Evolutionary conservation across 805 yeast species (phyloP), one percentile per base, ranked within the genome.

Genomic region (Spencermartinsiella europaea): DNA sequence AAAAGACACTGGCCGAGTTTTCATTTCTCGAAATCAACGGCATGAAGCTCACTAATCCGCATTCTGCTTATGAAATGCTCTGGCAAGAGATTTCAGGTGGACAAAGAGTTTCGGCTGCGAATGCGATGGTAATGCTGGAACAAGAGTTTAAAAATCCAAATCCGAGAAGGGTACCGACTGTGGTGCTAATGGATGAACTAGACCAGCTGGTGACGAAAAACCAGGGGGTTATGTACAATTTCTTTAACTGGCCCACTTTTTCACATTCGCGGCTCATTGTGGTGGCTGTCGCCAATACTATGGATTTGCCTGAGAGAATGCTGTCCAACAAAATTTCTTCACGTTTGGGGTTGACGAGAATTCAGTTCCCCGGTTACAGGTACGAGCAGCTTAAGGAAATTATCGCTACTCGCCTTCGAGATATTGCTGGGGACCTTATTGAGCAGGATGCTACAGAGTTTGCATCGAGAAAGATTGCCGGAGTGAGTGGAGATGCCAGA

Each of bases 401-500:
- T 54, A 86, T 93, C 37, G 73, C 75, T 39, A 80, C 81, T 47
- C 70, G 96, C 49, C 71, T 93, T 36, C 81, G 78, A 33, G 67
- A 69, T 2, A 55, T 77, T 39, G 74, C 73, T 40, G 72, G 70
- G 16, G 67, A 65, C 39, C 58, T 62, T 12, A 61, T 68, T 45
- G 57, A 60, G 4, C 70, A 73, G 17, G 95, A 85, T 60, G 96
- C 99, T 0, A 78, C 90, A 53, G 91, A 84, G 48, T 89, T 85
- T 70, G 96, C 96, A 0, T 80, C 96, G 1, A 76, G 97, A 65
- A 90, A 89, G 63, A 95, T 93, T 38, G 96, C 98, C 3, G 80
- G 93, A 66, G 97, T 93, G 2, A 85, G 95, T 62, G 99, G 99
- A 48, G 99, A 93, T 70, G 99, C 97, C 1, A 74, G 99, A 58